Base-by-base conservation (phyloP, 1,284 basidiomycete genomes). In the Erythrobasidium hasegawianum region DNA sequence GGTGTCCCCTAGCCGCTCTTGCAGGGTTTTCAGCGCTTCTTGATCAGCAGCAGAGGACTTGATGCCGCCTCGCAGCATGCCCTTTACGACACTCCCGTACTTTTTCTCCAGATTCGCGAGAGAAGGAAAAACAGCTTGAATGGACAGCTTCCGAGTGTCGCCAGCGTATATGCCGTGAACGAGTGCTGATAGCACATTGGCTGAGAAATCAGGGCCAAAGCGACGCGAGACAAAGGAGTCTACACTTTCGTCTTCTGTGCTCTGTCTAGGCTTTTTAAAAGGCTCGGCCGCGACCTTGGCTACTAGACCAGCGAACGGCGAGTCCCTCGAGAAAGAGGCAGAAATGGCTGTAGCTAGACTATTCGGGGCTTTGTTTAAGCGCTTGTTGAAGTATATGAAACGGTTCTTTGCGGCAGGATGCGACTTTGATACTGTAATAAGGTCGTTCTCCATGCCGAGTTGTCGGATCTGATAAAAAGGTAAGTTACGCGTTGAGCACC, bases 81-180 rank as follows among this genome's bases (percentile, higher is more conserved):
- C 87, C 27, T 84, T 80, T 0, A 87, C 74, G 20, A 94, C 79
- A 49, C 88, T 86, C 0, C 88, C 88, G 13, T 82, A 79, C 2
- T 85, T 85, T 7, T 80, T 74, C 57, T 84, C 81, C 87, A 0
- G 85, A 80, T 26, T 86, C 83, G 70, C 88, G 18, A 96, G 72
- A 2, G 80, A 79, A 0, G 88, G 86, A 74, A 97, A 89, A 0
- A 90, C 83, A 2, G 89, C 83, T 1, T 86, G 82, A 0, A 91
- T 81, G 69, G 90, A 92, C 9, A 97, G 78, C 39, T 79, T 73
- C 0, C 87, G 79, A 2, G 90, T 84, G 73, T 95, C 91, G 0
- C 90, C 85, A 0, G 91, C 92, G 75, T 96, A 97, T 68, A 98
- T 89, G 0, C 94, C 95, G 73, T 97, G 94, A 0, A 93, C 84